phyloP scores from a whole-genome alignment of 2,329 filamentous ascomycete species.

The Colletotrichum horii region DNA sequence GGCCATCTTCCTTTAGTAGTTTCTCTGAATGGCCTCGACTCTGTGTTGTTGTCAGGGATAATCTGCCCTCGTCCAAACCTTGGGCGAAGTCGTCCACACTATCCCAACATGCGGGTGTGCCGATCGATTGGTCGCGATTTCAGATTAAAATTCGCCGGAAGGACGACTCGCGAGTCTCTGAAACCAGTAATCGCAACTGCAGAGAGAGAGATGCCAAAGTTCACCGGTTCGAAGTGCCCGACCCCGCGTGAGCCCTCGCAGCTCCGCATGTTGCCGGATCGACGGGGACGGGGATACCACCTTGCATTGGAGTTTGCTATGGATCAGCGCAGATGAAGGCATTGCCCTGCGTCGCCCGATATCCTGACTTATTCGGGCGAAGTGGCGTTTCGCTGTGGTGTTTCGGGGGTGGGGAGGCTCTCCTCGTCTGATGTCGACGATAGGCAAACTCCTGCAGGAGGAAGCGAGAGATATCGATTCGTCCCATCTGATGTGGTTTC shows the following conservation, averaged over 20 bases:
- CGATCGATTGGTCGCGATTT: neutral
- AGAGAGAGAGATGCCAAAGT: neutral
- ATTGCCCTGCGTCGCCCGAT: neutral
- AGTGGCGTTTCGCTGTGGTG: neutral
- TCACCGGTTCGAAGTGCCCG: neutral
- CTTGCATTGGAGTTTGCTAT: neutral
- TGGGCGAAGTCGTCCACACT: neutral
- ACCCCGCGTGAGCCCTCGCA: neutral
- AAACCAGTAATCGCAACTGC: neutral
- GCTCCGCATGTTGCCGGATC: neutral
- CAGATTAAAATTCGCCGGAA: constrained; percentile 12
- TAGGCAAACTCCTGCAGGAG: neutral
- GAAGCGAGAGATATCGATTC: neutral
- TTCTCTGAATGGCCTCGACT: neutral
- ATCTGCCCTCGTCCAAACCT: constrained; percentile 1
- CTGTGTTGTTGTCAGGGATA: neutral
- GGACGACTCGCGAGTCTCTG: constrained; percentile 6
- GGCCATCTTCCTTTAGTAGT: constrained; percentile 6
- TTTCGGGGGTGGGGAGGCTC: neutral
- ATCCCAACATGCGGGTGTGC: neutral
- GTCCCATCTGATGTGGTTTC: constrained; percentile 12
- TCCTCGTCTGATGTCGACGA: neutral
- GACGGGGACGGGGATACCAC: neutral
- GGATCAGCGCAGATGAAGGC: neutral
- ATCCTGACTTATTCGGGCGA: neutral